Percentiles rank a stretch among this genome's conserved stretches.
Conservation (phyloP, 139 green algal genomes). For the Haematococcus lacustris region DNA sequence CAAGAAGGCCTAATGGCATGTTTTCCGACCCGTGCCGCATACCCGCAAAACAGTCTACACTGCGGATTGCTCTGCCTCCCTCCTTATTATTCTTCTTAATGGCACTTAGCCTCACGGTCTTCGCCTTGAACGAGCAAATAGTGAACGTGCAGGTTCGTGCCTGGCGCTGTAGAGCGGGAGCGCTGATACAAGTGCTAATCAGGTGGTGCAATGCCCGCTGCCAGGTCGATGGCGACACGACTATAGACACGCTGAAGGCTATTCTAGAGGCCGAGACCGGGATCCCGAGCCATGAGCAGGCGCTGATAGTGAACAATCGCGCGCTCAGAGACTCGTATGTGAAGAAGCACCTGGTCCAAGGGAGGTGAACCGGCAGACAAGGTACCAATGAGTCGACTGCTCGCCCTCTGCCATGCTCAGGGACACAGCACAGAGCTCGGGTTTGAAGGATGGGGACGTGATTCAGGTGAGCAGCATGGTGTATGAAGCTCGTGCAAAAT, state of each 20-base stretch:
- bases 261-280: conserved; percentile 75
- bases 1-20: too few relatives aligned
- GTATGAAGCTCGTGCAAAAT: too few relatives aligned
- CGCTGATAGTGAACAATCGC: conserved; percentile 46
- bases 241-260: conserved; percentile 57
- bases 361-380: background rate
- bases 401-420: background rate
- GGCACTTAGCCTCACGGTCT: too few relatives aligned
- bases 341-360: background rate
- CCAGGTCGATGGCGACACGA: conserved; percentile 52
- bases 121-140: background rate
- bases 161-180: background rate
- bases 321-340: conserved; percentile 22
- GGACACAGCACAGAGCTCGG: background rate
- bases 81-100: too few relatives aligned
- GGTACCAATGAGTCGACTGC: background rate
- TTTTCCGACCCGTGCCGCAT: too few relatives aligned
- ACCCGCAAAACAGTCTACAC: too few relatives aligned
- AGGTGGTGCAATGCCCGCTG: background rate
- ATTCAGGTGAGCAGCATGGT: conserved; percentile 3
- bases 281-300: conserved; percentile 40
- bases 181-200: background rate
- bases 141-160: background rate
- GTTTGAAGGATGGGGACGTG: background rate
- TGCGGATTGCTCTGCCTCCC: too few relatives aligned